Percentiles rank a stretch among this genome's conserved stretches.
Conservation (phyloP, 768 basidiomycete species). For the Mycena vitilis region DNA sequence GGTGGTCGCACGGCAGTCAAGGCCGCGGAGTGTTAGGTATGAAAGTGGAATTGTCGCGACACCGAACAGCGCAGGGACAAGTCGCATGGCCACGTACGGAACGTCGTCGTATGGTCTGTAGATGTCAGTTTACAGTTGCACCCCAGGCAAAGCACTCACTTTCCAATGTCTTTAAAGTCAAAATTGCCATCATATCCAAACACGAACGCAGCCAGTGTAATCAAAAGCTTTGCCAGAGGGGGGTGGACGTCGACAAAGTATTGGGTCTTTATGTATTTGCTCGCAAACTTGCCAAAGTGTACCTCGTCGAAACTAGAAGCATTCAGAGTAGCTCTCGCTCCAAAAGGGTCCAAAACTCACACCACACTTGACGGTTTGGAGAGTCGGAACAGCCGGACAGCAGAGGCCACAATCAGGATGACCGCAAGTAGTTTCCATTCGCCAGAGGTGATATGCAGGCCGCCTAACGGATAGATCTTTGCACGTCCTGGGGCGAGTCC, state of each 20-base stretch:
- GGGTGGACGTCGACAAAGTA: conserved; percentile 98
- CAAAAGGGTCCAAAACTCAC: conserved; percentile 61
- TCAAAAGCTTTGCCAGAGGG: conserved; percentile 94
- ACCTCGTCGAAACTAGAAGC: conserved; percentile 91
- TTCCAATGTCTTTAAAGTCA: conserved; percentile 98
- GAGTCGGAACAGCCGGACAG: conserved; percentile 89
- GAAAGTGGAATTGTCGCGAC: conserved; percentile 90
- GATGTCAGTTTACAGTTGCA: background rate
- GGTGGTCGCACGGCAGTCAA: conserved; percentile 92
- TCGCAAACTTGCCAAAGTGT: conserved; percentile 97
- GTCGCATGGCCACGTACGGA: conserved; percentile 97
- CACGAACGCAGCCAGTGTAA: conserved; percentile 89
- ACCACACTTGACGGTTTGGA: conserved; percentile 93
- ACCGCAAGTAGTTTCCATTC: conserved; percentile 83
- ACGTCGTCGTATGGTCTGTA: conserved; percentile 83
- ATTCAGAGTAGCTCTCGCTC: conserved; percentile 7
- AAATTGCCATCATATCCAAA: conserved; percentile 93
- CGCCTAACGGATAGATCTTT: conserved; percentile 64
- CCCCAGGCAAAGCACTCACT: conserved; percentile 62
- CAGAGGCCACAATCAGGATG: conserved; percentile 75
- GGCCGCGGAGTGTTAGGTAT: conserved; percentile 92
- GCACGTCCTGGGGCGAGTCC: conserved; percentile 66
- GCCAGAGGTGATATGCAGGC: conserved; percentile 70
- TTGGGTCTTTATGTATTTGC: conserved; percentile 91
- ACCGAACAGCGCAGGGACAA: conserved; percentile 92